A percentile compares a stretch with the other conserved stretches of the same genome.
phyloP scores from a whole-genome alignment of 2,329 filamentous ascomycete genomes.

The Cladosporium sp. region DNA sequence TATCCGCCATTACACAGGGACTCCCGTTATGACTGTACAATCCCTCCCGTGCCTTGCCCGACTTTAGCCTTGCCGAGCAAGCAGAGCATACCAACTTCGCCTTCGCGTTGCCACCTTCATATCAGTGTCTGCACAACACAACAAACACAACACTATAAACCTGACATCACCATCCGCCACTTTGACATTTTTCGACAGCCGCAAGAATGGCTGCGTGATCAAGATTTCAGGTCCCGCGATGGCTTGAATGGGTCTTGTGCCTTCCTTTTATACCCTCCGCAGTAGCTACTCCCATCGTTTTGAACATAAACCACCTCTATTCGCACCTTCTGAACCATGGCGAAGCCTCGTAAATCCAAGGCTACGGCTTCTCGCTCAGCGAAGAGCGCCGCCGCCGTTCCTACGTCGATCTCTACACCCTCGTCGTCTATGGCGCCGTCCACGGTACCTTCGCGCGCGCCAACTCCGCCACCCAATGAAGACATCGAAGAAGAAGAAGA shows the following conservation, averaged over 20 bases:
- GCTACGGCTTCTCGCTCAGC: slow-evolving; percentile 12
- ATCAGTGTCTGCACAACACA: background rate
- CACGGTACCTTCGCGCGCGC: slow-evolving; percentile 17
- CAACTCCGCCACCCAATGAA: slow-evolving; percentile 19
- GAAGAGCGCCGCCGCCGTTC: slow-evolving; percentile 13
- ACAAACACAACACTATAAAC: slow-evolving; percentile 25
- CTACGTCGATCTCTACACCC: background rate
- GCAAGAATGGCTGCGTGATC: slow-evolving; percentile 41
- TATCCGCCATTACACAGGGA: slow-evolving; percentile 17
- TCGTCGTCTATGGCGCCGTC: background rate
- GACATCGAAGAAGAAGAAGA: slow-evolving; percentile 10
- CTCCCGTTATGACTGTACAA: slow-evolving; percentile 32
- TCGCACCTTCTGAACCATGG: slow-evolving; percentile 1
- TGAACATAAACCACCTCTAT: background rate
- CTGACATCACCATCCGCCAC: slow-evolving; percentile 12
- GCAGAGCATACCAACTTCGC: slow-evolving; percentile 1
- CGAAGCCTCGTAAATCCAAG: slow-evolving; percentile 11
- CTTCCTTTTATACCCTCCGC: background rate
- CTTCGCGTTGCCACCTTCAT: background rate
- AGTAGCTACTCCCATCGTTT: background rate
- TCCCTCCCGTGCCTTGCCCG: slow-evolving; percentile 5
- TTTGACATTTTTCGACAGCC: slow-evolving; percentile 11
- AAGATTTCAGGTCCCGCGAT: slow-evolving; percentile 28
- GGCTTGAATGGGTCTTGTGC: slow-evolving; percentile 19
- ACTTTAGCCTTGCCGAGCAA: slow-evolving; percentile 6